Base-by-base conservation (phyloP, 306 rosid species). In the Fagus crenata region DNA sequence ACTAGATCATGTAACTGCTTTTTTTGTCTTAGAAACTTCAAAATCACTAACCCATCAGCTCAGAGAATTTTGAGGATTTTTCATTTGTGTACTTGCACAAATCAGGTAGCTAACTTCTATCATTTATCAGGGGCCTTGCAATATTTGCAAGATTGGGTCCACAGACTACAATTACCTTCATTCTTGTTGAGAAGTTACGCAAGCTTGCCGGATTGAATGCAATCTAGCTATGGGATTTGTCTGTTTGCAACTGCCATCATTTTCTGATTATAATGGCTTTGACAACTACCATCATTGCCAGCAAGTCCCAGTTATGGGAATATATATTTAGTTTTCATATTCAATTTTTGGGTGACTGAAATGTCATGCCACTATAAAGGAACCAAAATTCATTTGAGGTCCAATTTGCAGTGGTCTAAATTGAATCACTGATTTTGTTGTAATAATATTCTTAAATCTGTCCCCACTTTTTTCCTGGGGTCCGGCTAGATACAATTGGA, bases 91-190 rank as follows among this genome's bases (percentile, higher is more conserved):
- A 6, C 49, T 37, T 64, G 15, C 37, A 60, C 63, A 18, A 56
- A 60, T 0, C 6, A 37, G 28, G 4, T 22, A 37, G 71, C 51
- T 67, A 67, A 67, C 51, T n/a, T 67, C 69, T 78, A 43, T n/a
- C 64, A 75, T 69, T 77, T 78, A 68, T 77, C 91, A 95, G 99
- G 90, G 95, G 99, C 67, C 87, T 95, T 55, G 85, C 97, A 37
- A 86, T 89, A 60, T 91, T 90, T 72, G 93, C 98, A 75, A 87
- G 98, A 86, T 80, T 95, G 82, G 97, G 97, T 69, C 99, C 99
- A 8, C 99, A 95, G 85, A 91, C 97, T 74, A 92, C 96, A 75
- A 91, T 92, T 43, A 95, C 97, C 69, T 91, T 95, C 58, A 55
- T 95, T 78, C 82, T 92, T 36, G 91, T 89, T 9, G 99, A 95